A percentile compares a stretch with the other conserved stretches of the same genome.
These are phyloP conservation scores for Yarrowia sp. DNA, from an alignment of 805 yeast species.

Conservation along the genomic window DNA sequence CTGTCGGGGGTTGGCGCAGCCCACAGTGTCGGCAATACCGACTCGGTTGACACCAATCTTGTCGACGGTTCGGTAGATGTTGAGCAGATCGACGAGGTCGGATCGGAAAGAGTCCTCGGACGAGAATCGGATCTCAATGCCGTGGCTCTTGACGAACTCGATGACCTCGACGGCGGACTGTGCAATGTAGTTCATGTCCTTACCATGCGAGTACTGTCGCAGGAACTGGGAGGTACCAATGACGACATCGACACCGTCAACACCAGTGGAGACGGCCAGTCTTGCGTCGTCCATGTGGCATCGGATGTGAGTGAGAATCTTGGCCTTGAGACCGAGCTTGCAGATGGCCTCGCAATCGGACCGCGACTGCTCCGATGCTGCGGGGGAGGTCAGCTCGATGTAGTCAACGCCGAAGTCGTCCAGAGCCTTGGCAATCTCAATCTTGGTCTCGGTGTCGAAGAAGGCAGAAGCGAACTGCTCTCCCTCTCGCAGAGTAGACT, in stretches of 20 bases:
- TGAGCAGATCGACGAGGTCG: conserved; percentile 91
- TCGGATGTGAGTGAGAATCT: conserved; percentile 94
- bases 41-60: conserved; percentile 98
- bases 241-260: conserved; percentile 98
- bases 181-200: conserved; percentile 97
- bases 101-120: conserved; percentile 98
- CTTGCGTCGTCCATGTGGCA: conserved; percentile 99
- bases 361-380: conserved; percentile 93
- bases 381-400: conserved; percentile 96
- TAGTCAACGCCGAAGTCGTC: conserved; percentile 99
- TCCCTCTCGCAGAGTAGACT: conserved; percentile 96
- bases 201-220: conserved; percentile 95
- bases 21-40: conserved; percentile 99
- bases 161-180: conserved; percentile 95
- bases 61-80: conserved; percentile 95
- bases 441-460: conserved; percentile 91
- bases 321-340: conserved; percentile 93
- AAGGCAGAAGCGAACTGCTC: conserved; percentile 99
- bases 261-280: conserved; percentile 97
- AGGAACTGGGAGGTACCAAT: conserved; percentile 96
- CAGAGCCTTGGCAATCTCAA: conserved; percentile 94
- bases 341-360: conserved; percentile 97
- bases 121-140: conserved; percentile 94
- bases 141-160: conserved; percentile 95
- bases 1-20: conserved; percentile 99